Evolutionary conservation across 2,329 filamentous ascomycete genomes (phyloP).

Genomic region (Fusarium sacchari): DNA sequence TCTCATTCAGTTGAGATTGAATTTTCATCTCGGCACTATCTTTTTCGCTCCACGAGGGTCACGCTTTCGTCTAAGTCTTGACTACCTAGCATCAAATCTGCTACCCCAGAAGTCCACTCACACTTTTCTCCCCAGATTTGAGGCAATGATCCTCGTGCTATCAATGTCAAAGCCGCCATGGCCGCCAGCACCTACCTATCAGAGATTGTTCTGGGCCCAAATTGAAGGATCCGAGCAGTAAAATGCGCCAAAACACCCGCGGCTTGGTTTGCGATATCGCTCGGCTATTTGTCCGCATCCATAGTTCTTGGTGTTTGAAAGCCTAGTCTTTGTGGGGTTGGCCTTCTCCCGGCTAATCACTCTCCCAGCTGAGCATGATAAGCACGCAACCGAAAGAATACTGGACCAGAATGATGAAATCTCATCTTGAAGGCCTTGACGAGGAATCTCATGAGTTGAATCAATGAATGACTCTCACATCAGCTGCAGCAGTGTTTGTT

Average conservation of each 20-base stretch:
- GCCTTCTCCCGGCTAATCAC: constrained; percentile 27
- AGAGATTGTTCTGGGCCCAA: constrained; percentile 14
- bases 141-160: constrained; percentile 22
- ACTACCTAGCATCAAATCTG: constrained; percentile 10
- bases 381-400: constrained; percentile 26
- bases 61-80: constrained; percentile 1
- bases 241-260: constrained; percentile 9
- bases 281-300: constrained; percentile 23
- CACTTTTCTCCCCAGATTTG: constrained; percentile 38
- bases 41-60: constrained; percentile 7
- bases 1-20: constrained; percentile 27
- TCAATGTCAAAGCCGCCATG: constrained; percentile 5
- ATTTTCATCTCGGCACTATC: constrained; percentile 26
- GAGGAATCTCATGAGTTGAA: neutral
- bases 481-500: neutral
- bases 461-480: neutral
- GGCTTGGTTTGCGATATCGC: constrained; percentile 19
- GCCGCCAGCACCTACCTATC: neutral
- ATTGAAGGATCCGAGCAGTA: constrained; percentile 1
- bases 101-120: constrained; percentile 43
- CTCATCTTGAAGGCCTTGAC: constrained; percentile 9
- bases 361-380: constrained; percentile 38
- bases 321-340: constrained; percentile 38
- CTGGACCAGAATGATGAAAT: constrained; percentile 3
- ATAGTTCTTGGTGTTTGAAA: constrained; percentile 14